Evolutionary conservation across 1,284 basidiomycete genomes (phyloP).

Genomic region (Naganishia liquefaciens): DNA sequence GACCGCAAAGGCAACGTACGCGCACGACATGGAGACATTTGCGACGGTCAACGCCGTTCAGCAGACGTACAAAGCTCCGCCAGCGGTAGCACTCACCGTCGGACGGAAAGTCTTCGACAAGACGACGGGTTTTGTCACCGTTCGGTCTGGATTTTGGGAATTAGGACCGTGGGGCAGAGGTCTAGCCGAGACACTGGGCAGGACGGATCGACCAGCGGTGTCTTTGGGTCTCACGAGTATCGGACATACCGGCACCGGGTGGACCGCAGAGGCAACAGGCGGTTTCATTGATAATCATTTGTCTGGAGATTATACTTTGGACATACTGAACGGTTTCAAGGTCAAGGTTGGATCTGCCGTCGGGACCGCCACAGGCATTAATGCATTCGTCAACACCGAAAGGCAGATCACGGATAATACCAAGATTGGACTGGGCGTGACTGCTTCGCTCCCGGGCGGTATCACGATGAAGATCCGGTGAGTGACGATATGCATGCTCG

Average conservation of each 20-base stretch:
- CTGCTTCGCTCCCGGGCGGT: conserved; percentile 41
- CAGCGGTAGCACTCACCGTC: conserved; percentile 54
- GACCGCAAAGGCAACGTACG: conserved; percentile 55
- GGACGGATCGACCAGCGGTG: conserved; percentile 44
- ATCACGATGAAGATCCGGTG: conserved; percentile 44
- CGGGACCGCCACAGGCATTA: conserved; percentile 39
- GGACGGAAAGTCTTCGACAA: conserved; percentile 54
- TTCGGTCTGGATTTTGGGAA: conserved; percentile 54
- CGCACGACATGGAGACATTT: conserved; percentile 54
- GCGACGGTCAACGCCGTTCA: conserved; percentile 50
- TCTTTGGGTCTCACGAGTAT: conserved; percentile 49
- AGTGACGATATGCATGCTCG: conserved; percentile 21
- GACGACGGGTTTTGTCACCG: conserved; percentile 53
- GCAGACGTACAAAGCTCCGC: conserved; percentile 48
- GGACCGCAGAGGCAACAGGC: conserved; percentile 50
- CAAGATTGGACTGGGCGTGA: conserved; percentile 43
- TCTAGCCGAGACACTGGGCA: conserved; percentile 36
- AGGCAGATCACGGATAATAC: conserved; percentile 46
- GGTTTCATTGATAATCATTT: conserved; percentile 44
- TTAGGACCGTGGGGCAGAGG: conserved; percentile 54
- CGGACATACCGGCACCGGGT: conserved; percentile 41
- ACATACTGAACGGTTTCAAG: conserved; percentile 54
- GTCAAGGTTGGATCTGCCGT: conserved; percentile 52
- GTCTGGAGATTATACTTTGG: conserved; percentile 53
- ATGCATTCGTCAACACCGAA: conserved; percentile 48